Evolutionary conservation across 106 monocot species (phyloP), one percentile per base, ranked within the genome.

Genomic region (Dendrobium catenatum): DNA sequence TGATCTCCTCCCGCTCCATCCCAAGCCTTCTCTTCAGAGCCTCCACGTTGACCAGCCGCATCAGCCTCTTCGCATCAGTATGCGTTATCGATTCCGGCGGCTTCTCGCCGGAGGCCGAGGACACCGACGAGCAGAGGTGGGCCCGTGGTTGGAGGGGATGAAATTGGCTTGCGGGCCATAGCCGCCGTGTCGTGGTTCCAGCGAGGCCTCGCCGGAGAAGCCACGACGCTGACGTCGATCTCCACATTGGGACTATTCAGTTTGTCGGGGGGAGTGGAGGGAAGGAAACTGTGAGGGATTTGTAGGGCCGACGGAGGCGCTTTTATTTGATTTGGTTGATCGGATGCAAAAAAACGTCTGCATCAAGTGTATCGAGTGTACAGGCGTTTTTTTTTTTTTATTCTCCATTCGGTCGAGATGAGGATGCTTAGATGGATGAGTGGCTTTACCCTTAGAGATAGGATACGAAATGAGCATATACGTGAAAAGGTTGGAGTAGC

Each of bases 21-120:
- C 80, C 93, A 75, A 98, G 86, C 83, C 81, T 88, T 89, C 85
- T 79, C 86, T 95, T 98, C 72, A 98, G 85, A 48, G 84, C 83
- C 73, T 98, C 98, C 75, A 98, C 95, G 80, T 95, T 91, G 42
- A 90, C 91, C 78, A 95, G 83, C 76, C 93, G 81, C 91, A 98
- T 91, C 85, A 98, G 86, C 82, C 83, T 83, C 87, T 81, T 88
- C 80, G 95, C 93, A 83, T 98, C 98, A 78, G 76, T 49, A 24
- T 85, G 48, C 58, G 92, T 86, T 80, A 94, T 77, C 49, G 80
- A 55, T 3, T 78, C 78, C 11, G 44, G 7, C 47, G 37, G 7
- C 4, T 70, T n/a, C 42, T 29, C 47, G 0, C 20, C 29, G 24
- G 75, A 16, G 43, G 58, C 6, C 0, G 79, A 66, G 4, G 16